Base-by-base conservation (phyloP, 2,329 filamentous ascomycete species). In the Bipolaris victoriae region DNA sequence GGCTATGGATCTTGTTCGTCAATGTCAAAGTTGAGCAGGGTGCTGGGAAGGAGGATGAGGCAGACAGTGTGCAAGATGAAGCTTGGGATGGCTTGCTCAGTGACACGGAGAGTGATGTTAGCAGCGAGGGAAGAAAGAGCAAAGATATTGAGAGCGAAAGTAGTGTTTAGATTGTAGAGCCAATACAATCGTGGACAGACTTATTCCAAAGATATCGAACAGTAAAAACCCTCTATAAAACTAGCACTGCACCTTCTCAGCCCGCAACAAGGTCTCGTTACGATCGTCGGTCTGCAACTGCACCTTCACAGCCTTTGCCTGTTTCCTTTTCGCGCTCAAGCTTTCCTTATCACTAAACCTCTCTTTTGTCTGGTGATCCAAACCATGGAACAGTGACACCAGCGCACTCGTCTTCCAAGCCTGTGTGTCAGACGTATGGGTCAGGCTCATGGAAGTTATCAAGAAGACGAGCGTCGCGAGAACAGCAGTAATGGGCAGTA, bases 1-100 rank as follows among this genome's bases (percentile, higher is more conserved):
- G 76, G 1, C 31, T 78, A 24, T 76, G 72, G 68, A 67, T 74
- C 7, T 52, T 78, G 39, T 77, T 77, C 57, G 68, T 76, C 4
- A 76, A 75, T 56, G 68, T 74, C 7, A 74, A 73, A 43, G 62
- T 76, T 3, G 57, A 68, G 5, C 65, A 65, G 29, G 56, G 64
- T 48, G 52, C 31, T 31, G 45, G 57, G 37, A 63, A 51, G 33
- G 57, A 63, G 24, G 63, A 68, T 1, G 65, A 68, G 37, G 58
- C 33, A 13, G 66, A 68, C n/a, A 66, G 61, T 46, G 56, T 68
- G 15, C 64, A 68, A 31, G 69, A 71, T 36, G 67, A 66, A 15
- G 69, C 68, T 10, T 71, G 67, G 70, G 55, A 70, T 50, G 70
- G 69, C 6, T 56, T 75, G 31, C 55, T 75, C 61, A 72, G 67